These are phyloP conservation scores for Dimargaris xerosporica DNA, from an alignment of 192 early-diverging fungal species.

Conservation along the genomic window DNA sequence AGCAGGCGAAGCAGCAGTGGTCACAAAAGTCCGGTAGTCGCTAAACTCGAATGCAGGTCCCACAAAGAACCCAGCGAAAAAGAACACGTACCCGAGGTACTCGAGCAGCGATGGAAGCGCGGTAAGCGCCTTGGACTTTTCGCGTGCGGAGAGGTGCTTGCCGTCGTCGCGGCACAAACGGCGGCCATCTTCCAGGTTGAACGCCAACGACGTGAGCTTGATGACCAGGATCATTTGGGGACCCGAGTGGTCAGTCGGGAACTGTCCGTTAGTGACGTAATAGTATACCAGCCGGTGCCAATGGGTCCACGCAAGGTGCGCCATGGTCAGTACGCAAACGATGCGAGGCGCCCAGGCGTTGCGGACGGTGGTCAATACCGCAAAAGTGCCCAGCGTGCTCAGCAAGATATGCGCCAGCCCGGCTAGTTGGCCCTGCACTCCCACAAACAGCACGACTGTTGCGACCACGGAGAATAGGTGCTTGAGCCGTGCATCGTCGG, in stretches of 20 bases:
- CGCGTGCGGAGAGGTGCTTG: slow-evolving; percentile 47
- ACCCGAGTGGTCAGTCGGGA: slow-evolving; percentile 67
- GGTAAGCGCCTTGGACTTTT: slow-evolving; percentile 41
- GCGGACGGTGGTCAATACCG: slow-evolving; percentile 30
- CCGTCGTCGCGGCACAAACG: slow-evolving; percentile 13
- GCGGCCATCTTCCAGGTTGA: slow-evolving; percentile 65
- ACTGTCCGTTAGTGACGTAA: slow-evolving; percentile 27
- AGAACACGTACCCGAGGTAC: slow-evolving; percentile 79
- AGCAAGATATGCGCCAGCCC: slow-evolving; percentile 39
- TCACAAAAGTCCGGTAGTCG: slow-evolving; percentile 17
- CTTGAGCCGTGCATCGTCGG: slow-evolving; percentile 26
- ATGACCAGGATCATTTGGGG: slow-evolving; percentile 94
- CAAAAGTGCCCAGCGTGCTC: slow-evolving; percentile 32
- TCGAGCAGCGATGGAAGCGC: slow-evolving; percentile 50
- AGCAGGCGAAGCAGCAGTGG: slow-evolving; percentile 12
- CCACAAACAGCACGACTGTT: slow-evolving; percentile 33
- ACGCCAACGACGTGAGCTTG: slow-evolving; percentile 78
- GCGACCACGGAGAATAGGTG: slow-evolving; percentile 42
- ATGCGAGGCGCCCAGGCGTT: slow-evolving; percentile 29
- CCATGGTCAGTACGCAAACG: slow-evolving; percentile 45
- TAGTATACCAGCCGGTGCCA: slow-evolving; percentile 28
- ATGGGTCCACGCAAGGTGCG: slow-evolving; percentile 46
- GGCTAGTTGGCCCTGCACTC: slow-evolving; percentile 35
- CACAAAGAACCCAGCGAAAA: slow-evolving; percentile 70
- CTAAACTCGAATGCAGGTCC: slow-evolving; percentile 69